Evolutionary conservation across 2,329 filamentous ascomycete species (phyloP).

Genomic region (Zasmidium cellare): DNA sequence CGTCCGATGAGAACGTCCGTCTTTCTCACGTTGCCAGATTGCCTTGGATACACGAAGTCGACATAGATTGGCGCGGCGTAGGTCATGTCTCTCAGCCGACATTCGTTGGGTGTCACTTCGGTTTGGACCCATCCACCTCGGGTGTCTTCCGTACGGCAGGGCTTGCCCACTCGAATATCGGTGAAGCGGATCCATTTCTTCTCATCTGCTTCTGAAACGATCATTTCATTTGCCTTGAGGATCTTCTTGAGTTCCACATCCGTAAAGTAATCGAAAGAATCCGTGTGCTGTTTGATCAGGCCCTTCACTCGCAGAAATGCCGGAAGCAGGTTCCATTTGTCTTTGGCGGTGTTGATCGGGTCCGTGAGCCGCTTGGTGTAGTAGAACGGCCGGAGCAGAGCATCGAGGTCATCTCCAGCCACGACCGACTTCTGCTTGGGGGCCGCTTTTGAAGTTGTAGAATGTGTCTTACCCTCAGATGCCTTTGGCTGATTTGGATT

Average conservation of each 20-base stretch:
- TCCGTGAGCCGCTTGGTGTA: slow-evolving; percentile 67
- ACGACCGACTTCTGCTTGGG: slow-evolving; percentile 22
- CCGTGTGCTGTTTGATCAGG: slow-evolving; percentile 94
- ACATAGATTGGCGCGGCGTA: slow-evolving; percentile 93
- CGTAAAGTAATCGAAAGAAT: slow-evolving; percentile 98
- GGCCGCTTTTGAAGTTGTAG: slow-evolving; percentile 2
- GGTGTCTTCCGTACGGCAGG: slow-evolving; percentile 76
- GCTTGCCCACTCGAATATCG: slow-evolving; percentile 82
- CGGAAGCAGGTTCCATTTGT: slow-evolving; percentile 96
- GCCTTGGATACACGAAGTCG: slow-evolving; percentile 86
- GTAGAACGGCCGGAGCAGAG: slow-evolving; percentile 69
- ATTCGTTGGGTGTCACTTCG: slow-evolving; percentile 86
- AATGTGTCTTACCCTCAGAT: not conserved
- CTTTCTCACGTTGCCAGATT: slow-evolving; percentile 71
- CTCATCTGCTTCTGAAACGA: slow-evolving; percentile 88
- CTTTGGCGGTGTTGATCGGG: slow-evolving; percentile 69
- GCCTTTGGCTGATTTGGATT: not conserved
- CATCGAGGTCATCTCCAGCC: slow-evolving; percentile 49
- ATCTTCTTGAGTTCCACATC: slow-evolving; percentile 97
- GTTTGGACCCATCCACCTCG: slow-evolving; percentile 67
- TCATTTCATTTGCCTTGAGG: slow-evolving; percentile 82
- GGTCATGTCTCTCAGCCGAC: slow-evolving; percentile 93
- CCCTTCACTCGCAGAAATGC: slow-evolving; percentile 99
- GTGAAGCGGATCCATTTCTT: slow-evolving; percentile 72
- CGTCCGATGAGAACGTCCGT: slow-evolving; percentile 78